Percentiles rank a stretch among this genome's conserved stretches.
These are phyloP conservation scores for Scheffersomyces cryptocercus DNA, from an alignment of 1,139 yeast genomes.

Conservation along the genomic window DNA sequence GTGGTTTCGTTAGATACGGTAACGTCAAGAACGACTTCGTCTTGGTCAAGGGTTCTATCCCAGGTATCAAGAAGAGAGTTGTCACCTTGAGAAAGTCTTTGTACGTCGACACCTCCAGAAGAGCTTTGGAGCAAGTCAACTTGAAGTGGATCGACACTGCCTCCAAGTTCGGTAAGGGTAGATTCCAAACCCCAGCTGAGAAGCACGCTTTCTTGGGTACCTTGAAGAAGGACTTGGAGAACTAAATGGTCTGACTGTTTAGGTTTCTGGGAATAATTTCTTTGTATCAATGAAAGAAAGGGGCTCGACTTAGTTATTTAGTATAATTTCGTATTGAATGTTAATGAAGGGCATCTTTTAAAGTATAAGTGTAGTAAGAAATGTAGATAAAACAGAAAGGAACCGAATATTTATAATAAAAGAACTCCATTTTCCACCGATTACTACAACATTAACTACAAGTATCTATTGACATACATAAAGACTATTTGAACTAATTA, in stretches of 20 bases:
- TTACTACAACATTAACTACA: too few species aligned
- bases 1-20: slow-evolving; percentile 99
- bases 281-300: too few species aligned
- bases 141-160: slow-evolving; percentile 99
- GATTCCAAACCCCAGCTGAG: slow-evolving; percentile 99
- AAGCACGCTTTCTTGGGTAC: slow-evolving; percentile 99
- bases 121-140: slow-evolving; percentile 93
- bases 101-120: slow-evolving; percentile 97
- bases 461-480: too few species aligned
- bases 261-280: neutral
- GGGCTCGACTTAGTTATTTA: too few species aligned
- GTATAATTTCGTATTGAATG: too few species aligned
- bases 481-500: too few species aligned
- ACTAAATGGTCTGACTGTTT: neutral
- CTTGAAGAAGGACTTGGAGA: slow-evolving; percentile 85
- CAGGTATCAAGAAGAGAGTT: slow-evolving; percentile 99
- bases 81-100: slow-evolving; percentile 98
- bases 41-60: slow-evolving; percentile 97
- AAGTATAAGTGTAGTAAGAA: too few species aligned
- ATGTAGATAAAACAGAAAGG: too few species aligned
- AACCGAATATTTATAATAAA: too few species aligned
- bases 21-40: slow-evolving; percentile 95
- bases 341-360: too few species aligned
- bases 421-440: too few species aligned
- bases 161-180: slow-evolving; percentile 99